Conservation (phyloP, 1,139 yeast species). For the Wickerhamomyces sp. region DNA sequence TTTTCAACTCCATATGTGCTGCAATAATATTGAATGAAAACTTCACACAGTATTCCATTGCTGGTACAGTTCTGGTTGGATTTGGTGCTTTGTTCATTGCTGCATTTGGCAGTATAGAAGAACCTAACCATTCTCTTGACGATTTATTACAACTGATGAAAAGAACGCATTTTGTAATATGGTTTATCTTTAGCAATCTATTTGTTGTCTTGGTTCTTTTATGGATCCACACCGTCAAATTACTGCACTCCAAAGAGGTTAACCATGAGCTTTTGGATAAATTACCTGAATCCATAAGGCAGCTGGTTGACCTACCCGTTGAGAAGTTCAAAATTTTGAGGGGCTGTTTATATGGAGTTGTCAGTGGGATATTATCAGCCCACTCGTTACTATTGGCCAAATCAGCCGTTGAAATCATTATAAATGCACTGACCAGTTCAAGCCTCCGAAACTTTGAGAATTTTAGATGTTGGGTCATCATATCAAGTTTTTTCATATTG, state of each 20-base stretch:
- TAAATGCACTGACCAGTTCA: conserved; percentile 39
- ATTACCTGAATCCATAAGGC: conserved; percentile 3
- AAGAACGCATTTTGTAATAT: conserved; percentile 36
- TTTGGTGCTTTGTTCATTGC: conserved; percentile 81
- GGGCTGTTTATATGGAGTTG: conserved; percentile 63
- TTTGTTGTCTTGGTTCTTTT: conserved; percentile 25
- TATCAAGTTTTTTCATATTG: conserved; percentile 54
- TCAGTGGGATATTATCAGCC: conserved; percentile 79
- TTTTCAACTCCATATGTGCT: conserved; percentile 79
- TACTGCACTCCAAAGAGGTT: conserved; percentile 4
- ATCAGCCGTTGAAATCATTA: conserved; percentile 66
- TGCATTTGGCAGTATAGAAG: conserved; percentile 56
- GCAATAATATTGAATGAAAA: conserved; percentile 61
- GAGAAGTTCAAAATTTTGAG: conserved; percentile 13
- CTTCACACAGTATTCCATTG: conserved; percentile 51
- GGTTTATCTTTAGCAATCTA: conserved; percentile 35
- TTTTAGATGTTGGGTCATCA: conserved; percentile 33
- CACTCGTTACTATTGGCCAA: conserved; percentile 84
- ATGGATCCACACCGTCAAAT: conserved; percentile 21
- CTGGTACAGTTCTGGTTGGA: conserved; percentile 67
- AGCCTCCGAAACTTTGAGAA: conserved; percentile 16
- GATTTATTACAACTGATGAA: conserved; percentile 39
- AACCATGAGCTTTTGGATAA: not conserved
- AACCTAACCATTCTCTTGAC: conserved; percentile 45
- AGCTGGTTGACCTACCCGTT: conserved; percentile 4